Evolutionary conservation across 2,329 filamentous ascomycete genomes (phyloP), one percentile per base, ranked within the genome.

Genomic region (Fusarium liriodendri): DNA sequence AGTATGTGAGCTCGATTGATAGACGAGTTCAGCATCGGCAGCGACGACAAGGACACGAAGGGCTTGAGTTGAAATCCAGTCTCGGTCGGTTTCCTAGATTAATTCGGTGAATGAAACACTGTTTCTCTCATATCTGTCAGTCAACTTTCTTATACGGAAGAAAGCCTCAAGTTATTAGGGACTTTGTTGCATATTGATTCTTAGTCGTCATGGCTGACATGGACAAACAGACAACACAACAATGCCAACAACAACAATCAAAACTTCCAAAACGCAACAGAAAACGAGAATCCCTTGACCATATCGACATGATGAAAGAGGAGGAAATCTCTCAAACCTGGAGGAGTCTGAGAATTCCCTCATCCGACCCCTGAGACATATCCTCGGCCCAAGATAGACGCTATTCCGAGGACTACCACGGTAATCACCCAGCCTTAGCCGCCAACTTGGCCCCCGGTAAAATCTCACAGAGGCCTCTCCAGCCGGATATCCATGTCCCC

Each of bases 351-450:
- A 29, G 42, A 50, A 45, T 67, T 71, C 69, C 57, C 32, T 60
- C 58, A 60, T 14, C 8, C 50, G 35, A 35, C 37, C 13, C 18
- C 14, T 32, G 18, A 38, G 22, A 20, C 47, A 33, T 42, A 63
- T 33, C 69, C 67, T 71, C 69, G 69, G 69, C 13, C 27, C 59
- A 55, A 27, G 35, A 18, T 45, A 32, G 47, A 64, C 52, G 47
- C 37, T 55, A 29, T 32, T 50, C 69, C 69, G 62, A 62, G 20
- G 22, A 60, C 40, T 37, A 67, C 29, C 25, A 60, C 57, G 22
- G 57, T 60, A 42, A n/a, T 50, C 45, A 18, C 25, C 45, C 45
- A 50, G 9, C 9, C 25, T 50, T 50, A 50, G 45, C 45, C 45
- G 45, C 45, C 45, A 50, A 29, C 14, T 50, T 50, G 25, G 16